phyloP scores from a whole-genome alignment of 2,329 filamentous ascomycete genomes.

The Fusarium armeniacum region DNA sequence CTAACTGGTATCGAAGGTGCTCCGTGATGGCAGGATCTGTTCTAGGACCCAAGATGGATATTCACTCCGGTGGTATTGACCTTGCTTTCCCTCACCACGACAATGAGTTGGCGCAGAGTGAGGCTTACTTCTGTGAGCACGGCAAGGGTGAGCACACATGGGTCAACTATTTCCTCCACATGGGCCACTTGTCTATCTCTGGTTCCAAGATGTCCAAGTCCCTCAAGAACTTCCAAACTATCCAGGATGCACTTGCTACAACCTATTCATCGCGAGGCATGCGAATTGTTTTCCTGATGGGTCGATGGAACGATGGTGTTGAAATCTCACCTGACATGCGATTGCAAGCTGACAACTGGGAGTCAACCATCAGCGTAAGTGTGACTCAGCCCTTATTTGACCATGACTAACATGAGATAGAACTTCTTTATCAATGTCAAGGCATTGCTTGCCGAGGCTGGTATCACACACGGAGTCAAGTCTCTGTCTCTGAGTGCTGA shows the following conservation, averaged over 20 bases:
- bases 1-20: conserved; percentile 62
- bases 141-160: conserved; percentile 74
- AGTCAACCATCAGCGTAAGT: conserved; percentile 78
- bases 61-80: conserved; percentile 94
- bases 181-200: conserved; percentile 87
- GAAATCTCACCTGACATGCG: conserved; percentile 90
- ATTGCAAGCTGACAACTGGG: conserved; percentile 81
- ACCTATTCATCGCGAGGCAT: conserved; percentile 83
- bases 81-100: conserved; percentile 93
- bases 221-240: conserved; percentile 95
- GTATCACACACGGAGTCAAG: conserved; percentile 54
- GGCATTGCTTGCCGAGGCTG: conserved; percentile 65
- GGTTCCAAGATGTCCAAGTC: conserved; percentile 97
- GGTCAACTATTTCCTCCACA: conserved; percentile 97
- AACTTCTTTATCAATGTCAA: conserved; percentile 73
- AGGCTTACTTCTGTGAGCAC: conserved; percentile 79
- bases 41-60: conserved; percentile 88
- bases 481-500: conserved; percentile 56
- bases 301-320: conserved; percentile 90
- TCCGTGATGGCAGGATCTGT: conserved; percentile 93
- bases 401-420: conserved; percentile 52
- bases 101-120: conserved; percentile 91
- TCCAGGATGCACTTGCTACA: conserved; percentile 80
- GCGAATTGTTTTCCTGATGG: conserved; percentile 88
- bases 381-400: background rate